These are phyloP conservation scores for Fusarium compactum DNA, from an alignment of 2,329 filamentous ascomycete genomes.

Conservation along the genomic window DNA sequence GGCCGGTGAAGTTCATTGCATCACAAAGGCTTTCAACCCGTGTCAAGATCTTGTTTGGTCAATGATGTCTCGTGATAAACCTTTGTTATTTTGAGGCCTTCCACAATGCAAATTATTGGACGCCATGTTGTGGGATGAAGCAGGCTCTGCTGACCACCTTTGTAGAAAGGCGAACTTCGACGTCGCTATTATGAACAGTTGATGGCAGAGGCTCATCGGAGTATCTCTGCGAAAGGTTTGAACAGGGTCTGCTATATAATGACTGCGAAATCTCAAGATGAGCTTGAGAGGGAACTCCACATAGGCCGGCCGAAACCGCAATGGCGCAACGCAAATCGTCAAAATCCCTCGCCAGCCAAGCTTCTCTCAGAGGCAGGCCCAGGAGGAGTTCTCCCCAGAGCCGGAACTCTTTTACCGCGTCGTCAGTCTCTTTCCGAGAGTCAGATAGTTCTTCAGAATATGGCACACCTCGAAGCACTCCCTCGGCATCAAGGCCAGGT, in stretches of 20 bases:
- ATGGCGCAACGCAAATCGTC: neutral
- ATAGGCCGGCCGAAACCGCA: neutral
- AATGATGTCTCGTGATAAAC: neutral
- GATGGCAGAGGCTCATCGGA: neutral
- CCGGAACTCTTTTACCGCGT: neutral
- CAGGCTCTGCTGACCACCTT: constrained; percentile 6
- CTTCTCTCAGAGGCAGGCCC: rapidly evolving
- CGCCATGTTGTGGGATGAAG: neutral
- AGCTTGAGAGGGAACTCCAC: neutral
- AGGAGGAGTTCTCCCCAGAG: rapidly evolving
- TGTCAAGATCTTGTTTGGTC: neutral
- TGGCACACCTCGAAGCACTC: neutral
- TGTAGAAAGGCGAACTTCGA: neutral
- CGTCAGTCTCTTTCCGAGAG: neutral
- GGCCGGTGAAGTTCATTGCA: no score
- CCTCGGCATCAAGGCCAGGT: neutral
- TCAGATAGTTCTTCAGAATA: neutral
- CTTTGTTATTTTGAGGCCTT: neutral
- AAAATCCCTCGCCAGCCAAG: no score
- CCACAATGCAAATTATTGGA: neutral
- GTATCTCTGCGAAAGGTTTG: no score
- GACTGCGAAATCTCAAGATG: neutral
- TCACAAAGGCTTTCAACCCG: rapidly evolving
- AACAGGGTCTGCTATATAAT: neutral
- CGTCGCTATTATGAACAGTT: rapidly evolving